Conservation (phyloP, 306 rosid genomes). For the Cercis canadensis region DNA sequence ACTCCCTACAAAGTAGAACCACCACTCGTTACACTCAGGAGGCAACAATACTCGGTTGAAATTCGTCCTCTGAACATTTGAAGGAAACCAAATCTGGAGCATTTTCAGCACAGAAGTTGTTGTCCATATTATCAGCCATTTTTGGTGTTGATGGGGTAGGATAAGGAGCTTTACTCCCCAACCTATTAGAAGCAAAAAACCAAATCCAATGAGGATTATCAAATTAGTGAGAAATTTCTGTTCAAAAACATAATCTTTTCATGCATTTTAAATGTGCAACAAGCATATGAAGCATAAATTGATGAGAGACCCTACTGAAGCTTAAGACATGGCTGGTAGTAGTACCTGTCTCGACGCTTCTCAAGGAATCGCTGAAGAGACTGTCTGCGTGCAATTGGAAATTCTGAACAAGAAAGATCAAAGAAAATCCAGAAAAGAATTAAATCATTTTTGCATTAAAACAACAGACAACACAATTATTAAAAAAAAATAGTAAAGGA, state of each 20-base stretch:
- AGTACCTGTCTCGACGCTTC: slow-evolving; percentile 73
- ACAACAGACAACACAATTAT: not conserved
- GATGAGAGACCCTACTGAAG: no score
- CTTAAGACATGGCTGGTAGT: not conserved
- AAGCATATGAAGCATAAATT: not conserved
- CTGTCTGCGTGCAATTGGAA: slow-evolving; percentile 79
- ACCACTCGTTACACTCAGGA: slow-evolving; percentile 22
- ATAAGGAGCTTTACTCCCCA: slow-evolving; percentile 63
- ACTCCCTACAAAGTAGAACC: no score
- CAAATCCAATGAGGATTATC: slow-evolving; percentile 2
- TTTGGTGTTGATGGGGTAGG: slow-evolving; percentile 42
- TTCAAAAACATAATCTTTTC: not conserved
- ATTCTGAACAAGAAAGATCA: slow-evolving; percentile 52
- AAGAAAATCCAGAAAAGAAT: slow-evolving; percentile 30
- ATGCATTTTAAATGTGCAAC: not conserved
- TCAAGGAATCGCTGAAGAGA: slow-evolving; percentile 82
- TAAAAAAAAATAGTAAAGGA: slow-evolving; percentile 17
- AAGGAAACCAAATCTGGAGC: slow-evolving; percentile 36
- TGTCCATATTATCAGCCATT: slow-evolving; percentile 27
- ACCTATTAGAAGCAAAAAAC: slow-evolving; percentile 46
- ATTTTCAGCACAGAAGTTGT: slow-evolving; percentile 27
- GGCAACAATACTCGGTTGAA: slow-evolving; percentile 38
- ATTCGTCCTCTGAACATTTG: slow-evolving; percentile 38
- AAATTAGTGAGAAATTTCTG: not conserved
- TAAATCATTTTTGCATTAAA: not conserved